A percentile compares a stretch with the other conserved stretches of the same genome.
These are phyloP conservation scores for Fusarium sp. DNA, from an alignment of 2,329 filamentous ascomycete genomes.

Conservation along the genomic window DNA sequence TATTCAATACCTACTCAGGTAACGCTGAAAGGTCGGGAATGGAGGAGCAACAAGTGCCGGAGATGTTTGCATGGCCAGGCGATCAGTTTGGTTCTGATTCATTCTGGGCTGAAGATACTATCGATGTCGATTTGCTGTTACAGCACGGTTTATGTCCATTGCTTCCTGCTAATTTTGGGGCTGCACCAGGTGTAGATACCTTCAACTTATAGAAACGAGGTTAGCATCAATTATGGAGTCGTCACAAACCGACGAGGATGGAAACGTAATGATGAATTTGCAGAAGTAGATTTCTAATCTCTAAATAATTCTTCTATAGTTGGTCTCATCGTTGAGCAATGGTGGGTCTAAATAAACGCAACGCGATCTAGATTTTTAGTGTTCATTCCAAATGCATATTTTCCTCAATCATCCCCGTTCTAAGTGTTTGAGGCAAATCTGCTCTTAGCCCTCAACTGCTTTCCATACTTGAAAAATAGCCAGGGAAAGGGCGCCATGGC, in stretches of 20 bases:
- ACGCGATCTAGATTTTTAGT: rapidly evolving
- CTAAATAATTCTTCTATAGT: constrained; percentile 4
- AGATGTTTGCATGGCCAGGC: neutral
- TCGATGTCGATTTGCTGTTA: constrained; percentile 34
- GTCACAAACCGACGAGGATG: too few relatives aligned
- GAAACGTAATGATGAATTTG: too few relatives aligned
- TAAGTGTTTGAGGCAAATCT: constrained; percentile 27
- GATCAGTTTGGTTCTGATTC: constrained; percentile 19
- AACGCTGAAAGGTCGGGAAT: neutral
- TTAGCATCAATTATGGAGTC: rapidly evolving
- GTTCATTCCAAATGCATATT: neutral
- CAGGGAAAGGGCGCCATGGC: constrained; percentile 40
- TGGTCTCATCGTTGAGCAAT: rapidly evolving
- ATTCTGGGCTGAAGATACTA: constrained; percentile 24
- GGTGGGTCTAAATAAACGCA: too few relatives aligned
- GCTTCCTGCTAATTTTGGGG: constrained; percentile 20
- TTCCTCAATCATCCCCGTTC: rapidly evolving
- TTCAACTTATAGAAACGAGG: neutral
- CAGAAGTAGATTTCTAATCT: neutral
- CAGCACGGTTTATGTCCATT: constrained; percentile 31
- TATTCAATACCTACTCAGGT: neutral
- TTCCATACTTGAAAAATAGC: constrained; percentile 43
- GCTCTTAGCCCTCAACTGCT: constrained; percentile 32
- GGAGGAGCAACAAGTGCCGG: constrained; percentile 10
- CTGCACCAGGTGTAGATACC: neutral